Evolutionary conservation across 2,329 filamentous ascomycete genomes (phyloP), one percentile per base, ranked within the genome.

Genomic region (Talaromyces marneffei): DNA sequence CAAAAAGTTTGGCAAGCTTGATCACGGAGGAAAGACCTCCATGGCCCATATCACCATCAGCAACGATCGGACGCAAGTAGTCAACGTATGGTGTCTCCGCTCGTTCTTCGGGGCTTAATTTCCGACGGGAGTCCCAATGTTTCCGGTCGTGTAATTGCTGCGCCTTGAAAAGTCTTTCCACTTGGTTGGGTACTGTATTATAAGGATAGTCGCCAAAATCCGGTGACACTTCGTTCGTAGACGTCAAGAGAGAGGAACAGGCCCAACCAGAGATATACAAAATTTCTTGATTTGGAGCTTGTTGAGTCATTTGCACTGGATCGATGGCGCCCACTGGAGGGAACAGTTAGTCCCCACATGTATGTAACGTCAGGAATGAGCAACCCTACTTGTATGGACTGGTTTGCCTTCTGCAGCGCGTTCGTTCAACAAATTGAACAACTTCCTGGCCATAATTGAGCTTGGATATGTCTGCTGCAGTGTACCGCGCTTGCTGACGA

Each of bases 191-290:
- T 4, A 99, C 94, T 0, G 94, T 99, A 74, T 97, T 97, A 80
- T 99, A 99, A 0, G 94, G 94, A 75, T 99, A 99, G 77, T 99
- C 94, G 70, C 94, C 94, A 78, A 97, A 96, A 74, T 99, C 94
- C 46, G 94, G 90, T 0, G 92, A 97, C 29, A 99, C 94, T 75
- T 99, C 94, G 78, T 99, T 97, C 39, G 94, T 97, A 9, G 87
- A 88, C 3, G 93, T 97, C 50, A 99, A 81, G 20, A 96, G 85
- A 0, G 92, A 93, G 0, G 93, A 97, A 78, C 94, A 97, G 4
- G 94, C 94, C 94, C 94, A 99, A 64, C 94, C 94, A 0, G 92
- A 97, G 65, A 99, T 83, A 77, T 99, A 99, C 50, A 99, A 83
- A 18, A 97, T 90, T 75, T 99, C 93, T 74, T 97, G 94, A 78